Evolutionary conservation across 2,329 filamentous ascomycete species (phyloP).

Genomic region (Berkeleyomyces basicola): DNA sequence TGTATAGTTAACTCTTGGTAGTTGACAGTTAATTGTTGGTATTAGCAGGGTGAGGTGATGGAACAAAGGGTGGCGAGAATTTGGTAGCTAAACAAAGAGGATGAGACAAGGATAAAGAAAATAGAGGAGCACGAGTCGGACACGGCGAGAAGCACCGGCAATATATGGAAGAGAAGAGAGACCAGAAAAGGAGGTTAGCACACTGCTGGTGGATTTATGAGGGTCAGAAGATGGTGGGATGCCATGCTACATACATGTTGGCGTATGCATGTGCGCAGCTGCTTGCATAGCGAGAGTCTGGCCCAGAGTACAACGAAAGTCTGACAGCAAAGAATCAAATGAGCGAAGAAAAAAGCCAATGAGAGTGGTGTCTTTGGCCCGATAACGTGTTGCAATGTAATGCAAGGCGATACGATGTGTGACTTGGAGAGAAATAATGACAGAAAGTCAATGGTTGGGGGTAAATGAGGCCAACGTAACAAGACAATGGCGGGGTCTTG

Average conservation of each 20-base stretch:
- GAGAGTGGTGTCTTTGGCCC: not conserved
- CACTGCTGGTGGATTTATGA: not conserved
- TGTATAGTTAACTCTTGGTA: not conserved
- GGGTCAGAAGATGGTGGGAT: not conserved
- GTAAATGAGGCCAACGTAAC: not conserved
- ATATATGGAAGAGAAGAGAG: conserved; percentile 1
- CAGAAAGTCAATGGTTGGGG: not conserved
- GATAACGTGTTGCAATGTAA: not conserved
- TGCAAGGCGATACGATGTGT: not conserved
- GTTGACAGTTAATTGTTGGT: not conserved
- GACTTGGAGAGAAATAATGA: not conserved
- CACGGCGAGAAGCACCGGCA: not conserved
- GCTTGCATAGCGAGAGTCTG: not conserved
- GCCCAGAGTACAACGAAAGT: not conserved
- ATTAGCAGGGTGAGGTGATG: not conserved
- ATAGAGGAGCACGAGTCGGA: too few relatives aligned
- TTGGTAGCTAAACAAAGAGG: not conserved
- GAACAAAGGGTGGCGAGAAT: not conserved
- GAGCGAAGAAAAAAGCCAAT: not conserved
- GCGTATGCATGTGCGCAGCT: not conserved
- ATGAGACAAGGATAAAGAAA: not conserved
- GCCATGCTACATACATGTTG: not conserved
- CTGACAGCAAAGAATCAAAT: not conserved
- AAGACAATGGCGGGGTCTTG: too few relatives aligned
- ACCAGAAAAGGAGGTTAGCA: not conserved